Base-by-base conservation (phyloP, 768 basidiomycete species). In the Lepiota venenata region DNA sequence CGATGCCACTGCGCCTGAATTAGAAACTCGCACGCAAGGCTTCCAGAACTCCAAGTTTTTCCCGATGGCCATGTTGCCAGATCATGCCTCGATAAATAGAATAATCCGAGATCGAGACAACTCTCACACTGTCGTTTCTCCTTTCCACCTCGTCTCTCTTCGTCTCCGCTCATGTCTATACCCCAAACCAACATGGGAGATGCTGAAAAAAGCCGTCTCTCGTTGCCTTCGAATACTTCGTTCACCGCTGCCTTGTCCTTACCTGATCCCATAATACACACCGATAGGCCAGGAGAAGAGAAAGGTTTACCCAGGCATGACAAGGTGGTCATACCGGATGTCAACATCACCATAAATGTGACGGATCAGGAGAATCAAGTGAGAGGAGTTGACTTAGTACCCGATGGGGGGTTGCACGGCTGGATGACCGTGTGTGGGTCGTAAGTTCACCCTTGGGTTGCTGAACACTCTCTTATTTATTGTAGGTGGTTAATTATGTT, bases 381-480 rank as follows among this genome's bases (percentile, higher is more conserved):
- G 12, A 8, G 22, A 15, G 22, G 54, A 47, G 39, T 47, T n/a
- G 27, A 38, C 27, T 22, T 10, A 20, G 35, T 11, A 14, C 58
- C 62, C 1, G 78, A 79, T 58, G 77, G 74, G 18, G 75, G 75
- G 0, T 47, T 63, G 18, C 60, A 66, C 42, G 77, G 72, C 14
- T 79, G 78, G 76, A 59, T 73, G 57, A 71, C 75, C 8, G 70
- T 80, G 27, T 61, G 65, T 12, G 77, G 75, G 60, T 73, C 71
- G 77, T 79, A 60, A 58, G 77, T 68, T 25, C 35, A 5, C 42
- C 27, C 29, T n/a, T 25, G 36, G 51, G 52, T 4, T 49, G 25
- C 22, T 29, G 9, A 36, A 39, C 16, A 46, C 21, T 10, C 32
- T 21, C 50, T 41, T 38, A 38, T 50, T 16, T 52, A 39, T 9